These are phyloP conservation scores for Phytophthora idaei DNA, from an alignment of 352 stramenopile genomes.

Conservation along the genomic window DNA sequence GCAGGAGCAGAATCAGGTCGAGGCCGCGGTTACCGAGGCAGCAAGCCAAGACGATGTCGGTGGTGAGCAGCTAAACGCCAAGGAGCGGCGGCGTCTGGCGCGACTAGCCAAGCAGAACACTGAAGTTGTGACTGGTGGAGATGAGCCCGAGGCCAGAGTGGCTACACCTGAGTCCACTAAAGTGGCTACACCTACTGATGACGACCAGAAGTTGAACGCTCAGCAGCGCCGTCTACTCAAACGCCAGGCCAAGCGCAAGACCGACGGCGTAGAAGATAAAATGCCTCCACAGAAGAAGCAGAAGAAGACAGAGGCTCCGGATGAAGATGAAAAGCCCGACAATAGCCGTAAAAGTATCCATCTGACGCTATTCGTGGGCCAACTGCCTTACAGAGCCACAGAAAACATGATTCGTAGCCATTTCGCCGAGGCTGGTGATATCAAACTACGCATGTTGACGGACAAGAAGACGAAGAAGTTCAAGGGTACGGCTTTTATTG, in stretches of 20 bases:
- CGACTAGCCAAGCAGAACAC: slow-evolving; percentile 24
- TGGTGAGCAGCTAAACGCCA: slow-evolving; percentile 19
- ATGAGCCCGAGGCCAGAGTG: slow-evolving; percentile 2
- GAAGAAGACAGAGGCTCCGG: slow-evolving; percentile 25
- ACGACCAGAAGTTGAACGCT: slow-evolving; percentile 39
- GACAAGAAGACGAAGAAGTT: slow-evolving; percentile 87
- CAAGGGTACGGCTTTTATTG: slow-evolving; percentile 86
- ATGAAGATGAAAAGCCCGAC: slow-evolving; percentile 25
- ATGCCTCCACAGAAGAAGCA: slow-evolving; percentile 26
- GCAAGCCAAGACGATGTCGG: neutral
- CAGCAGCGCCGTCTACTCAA: slow-evolving; percentile 63
- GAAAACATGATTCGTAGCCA: slow-evolving; percentile 68
- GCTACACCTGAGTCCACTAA: slow-evolving; percentile 1
- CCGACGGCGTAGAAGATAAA: slow-evolving; percentile 26
- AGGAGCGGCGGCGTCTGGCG: slow-evolving; percentile 39
- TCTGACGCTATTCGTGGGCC: slow-evolving; percentile 85
- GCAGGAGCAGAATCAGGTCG: slow-evolving; percentile 4
- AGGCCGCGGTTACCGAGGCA: neutral
- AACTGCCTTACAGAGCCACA: slow-evolving; percentile 80
- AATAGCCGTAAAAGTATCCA: slow-evolving; percentile 70
- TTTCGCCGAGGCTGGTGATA: slow-evolving; percentile 76
- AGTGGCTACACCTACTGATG: neutral
- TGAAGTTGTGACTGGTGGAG: slow-evolving; percentile 14
- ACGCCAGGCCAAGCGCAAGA: slow-evolving; percentile 47
- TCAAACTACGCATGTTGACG: slow-evolving; percentile 81